Base-by-base conservation (phyloP, 441 rosid genomes). In the Brassica hybrid region DNA sequence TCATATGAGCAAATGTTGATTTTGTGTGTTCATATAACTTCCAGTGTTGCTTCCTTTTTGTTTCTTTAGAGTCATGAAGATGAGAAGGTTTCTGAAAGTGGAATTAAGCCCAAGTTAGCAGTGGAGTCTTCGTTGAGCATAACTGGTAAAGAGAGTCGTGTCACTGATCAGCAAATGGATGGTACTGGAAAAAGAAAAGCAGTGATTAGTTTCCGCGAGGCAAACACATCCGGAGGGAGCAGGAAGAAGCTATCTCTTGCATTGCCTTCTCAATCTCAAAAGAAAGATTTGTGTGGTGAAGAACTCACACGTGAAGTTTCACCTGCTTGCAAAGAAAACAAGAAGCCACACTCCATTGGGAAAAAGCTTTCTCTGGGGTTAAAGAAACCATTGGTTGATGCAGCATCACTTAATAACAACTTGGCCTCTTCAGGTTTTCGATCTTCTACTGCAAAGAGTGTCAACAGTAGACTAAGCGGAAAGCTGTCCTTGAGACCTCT, bases 341-440 rank as follows among this genome's bases (percentile, higher is more conserved):
- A 81, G 79, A 84, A 73, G 76, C 65, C 68, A 70, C n/a, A 25
- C 56, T 62, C 66, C 9, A 32, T 32, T 19, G 61, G 84, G 6
- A 85, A 65, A 87, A 87, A 84, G 83, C 92, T 80, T 73, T 87
- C 89, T 2, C 72, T 87, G 41, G 82, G 91, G 60, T 6, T 25
- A 10, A 85, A 80, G 73, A 21, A 78, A 71, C 75, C 85, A 78
- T 13, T 21, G 25, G 25, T 17, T 17, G 18, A 16, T 52, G 58
- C 21, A 16, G 58, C 58, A 52, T 52, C 58, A 52, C 58, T 2
- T 80, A 76, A 80, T 54, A 71, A 59, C 43, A 71, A 60, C 34
- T 34, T 75, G 18, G 41, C 58, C 17, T 59, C 65, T 11, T 62
- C 68, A 9, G 71, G 74, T 34, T 68, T 77, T 12, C 65, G 18